Conservation (phyloP, 2,329 filamentous ascomycete species). For the Xylaria sp. region DNA sequence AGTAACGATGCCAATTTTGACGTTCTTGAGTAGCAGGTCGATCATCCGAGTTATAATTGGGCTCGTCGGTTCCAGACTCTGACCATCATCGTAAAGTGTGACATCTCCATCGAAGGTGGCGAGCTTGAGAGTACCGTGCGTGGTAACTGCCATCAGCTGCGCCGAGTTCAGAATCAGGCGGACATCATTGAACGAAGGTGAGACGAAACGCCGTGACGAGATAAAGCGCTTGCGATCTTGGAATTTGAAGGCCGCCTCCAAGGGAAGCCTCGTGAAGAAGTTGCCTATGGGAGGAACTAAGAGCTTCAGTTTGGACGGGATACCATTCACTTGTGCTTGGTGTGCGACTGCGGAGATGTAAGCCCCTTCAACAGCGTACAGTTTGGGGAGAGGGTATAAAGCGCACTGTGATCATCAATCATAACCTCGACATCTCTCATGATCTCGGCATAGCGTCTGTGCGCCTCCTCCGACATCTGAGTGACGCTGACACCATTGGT, state of each 20-base stretch:
- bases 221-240: constrained; percentile 90
- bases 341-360: constrained; percentile 68
- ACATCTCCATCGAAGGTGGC: constrained; percentile 98
- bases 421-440: constrained; percentile 92
- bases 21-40: constrained; percentile 79
- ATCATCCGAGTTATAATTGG: constrained; percentile 77
- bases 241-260: constrained; percentile 90
- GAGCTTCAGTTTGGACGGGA: constrained; percentile 90
- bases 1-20: constrained; percentile 94
- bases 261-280: constrained; percentile 89
- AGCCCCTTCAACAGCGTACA: constrained; percentile 21
- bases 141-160: constrained; percentile 90
- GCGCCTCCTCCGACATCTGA: constrained; percentile 82
- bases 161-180: constrained; percentile 93
- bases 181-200: constrained; percentile 97
- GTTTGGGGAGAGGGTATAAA: constrained; percentile 8
- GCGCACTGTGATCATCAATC: constrained; percentile 87
- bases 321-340: constrained; percentile 70
- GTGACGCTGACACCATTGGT: constrained; percentile 71
- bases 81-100: constrained; percentile 91
- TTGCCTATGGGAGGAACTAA: constrained; percentile 91
- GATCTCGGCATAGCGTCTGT: constrained; percentile 92
- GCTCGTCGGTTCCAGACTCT: constrained; percentile 78
- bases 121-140: constrained; percentile 77
- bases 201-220: constrained; percentile 89